Base-by-base conservation (phyloP, 2,329 filamentous ascomycete genomes). In the Venturia pyrina region DNA sequence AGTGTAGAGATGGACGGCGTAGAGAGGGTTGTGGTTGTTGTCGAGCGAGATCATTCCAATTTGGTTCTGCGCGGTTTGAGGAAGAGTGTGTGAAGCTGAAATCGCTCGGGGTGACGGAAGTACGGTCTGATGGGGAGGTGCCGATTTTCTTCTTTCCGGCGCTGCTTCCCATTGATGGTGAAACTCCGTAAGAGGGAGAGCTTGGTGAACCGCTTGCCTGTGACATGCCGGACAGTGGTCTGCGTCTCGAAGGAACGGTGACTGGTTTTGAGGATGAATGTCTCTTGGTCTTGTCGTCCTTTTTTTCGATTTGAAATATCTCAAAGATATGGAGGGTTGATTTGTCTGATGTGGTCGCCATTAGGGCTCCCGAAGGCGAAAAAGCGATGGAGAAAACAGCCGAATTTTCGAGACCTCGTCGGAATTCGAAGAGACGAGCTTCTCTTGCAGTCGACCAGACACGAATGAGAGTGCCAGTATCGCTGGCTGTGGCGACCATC, bases 261-360 rank as follows among this genome's bases (percentile, higher is more conserved):
- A 64, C 43, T 21, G 48, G 62, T 41, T 53, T 48, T 10, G 43
- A 53, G 19, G 44, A 64, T 32, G 62, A 64, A 41, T 40, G 24
- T 40, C 40, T 48, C 43, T 63, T 63, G 40, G 10, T 44, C 40
- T 60, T 59, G 13, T 64, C 34, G 43, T 28, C 62, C n/a, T 41
- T 48, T 17, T 7, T 65, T 19, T 66, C 67, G 21, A 62, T 40
- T 24, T 63, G 66, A 24, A 50, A 28, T 0, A 97, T 82, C 72
- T 98, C 92, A 73, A 97, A 99, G 46, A 99, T 84, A 76, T 99
- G 95, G 13, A 99, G 82, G 0, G 93, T 99, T 6, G 91, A 93
- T 78, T 98, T 99, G 80, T 99, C 95, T 1, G 93, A 97, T 0
- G 93, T 98, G 68, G 92, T 93, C 34, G 95, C 95, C 13, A 98